Base-by-base conservation (phyloP, 1,139 yeast genomes). In the Pichia sp. region DNA sequence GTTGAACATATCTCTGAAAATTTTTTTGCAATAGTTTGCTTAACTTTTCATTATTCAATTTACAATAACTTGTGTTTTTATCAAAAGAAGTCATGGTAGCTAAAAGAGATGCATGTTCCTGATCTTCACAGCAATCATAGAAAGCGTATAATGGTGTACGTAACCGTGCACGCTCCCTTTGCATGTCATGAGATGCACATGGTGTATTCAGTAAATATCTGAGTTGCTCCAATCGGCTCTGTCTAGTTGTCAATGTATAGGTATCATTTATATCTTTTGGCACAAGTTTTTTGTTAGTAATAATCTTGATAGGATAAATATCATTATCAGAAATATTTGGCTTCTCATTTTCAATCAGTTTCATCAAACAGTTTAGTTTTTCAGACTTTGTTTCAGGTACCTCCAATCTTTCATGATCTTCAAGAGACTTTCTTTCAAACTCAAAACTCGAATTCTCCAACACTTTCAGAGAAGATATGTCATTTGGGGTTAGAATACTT, bases 41-140 rank as follows among this genome's bases (percentile, higher is more conserved):
- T 15, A 50, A 31, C 28, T 50, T 53, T 1, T 49, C 39, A 19
- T 37, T 38, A 24, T 49, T 49, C 22, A 56, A 46, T 31, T 46
- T 49, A 33, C 59, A 54, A 32, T 53, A 52, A 38, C 60, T 65
- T 41, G 60, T 51, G 31, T 58, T 52, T 26, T 59, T 51, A 37
- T 55, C 57, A 39, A 54, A 52, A 4, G 48, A 39, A 35, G 62
- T 51, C 44, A 60, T 52, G 34, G 69, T 52, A 12, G 70, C 36
- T 37, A 61, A 24, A 53, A 55, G 28, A 54, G 60, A 31, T 1
- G 68, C 59, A 55, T 82, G 91, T 7, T 57, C 54, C 4, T 50
- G 36, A 36, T 73, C 67, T 35, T 66, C 64, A 53, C 91, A 82
- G 5, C 73, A 70, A 10, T 74, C 74, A 42, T 66, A 62, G 52